Evolutionary conservation across 495 filamentous ascomycete genomes (phyloP).

Genomic region (Penicillium samsonianum): DNA sequence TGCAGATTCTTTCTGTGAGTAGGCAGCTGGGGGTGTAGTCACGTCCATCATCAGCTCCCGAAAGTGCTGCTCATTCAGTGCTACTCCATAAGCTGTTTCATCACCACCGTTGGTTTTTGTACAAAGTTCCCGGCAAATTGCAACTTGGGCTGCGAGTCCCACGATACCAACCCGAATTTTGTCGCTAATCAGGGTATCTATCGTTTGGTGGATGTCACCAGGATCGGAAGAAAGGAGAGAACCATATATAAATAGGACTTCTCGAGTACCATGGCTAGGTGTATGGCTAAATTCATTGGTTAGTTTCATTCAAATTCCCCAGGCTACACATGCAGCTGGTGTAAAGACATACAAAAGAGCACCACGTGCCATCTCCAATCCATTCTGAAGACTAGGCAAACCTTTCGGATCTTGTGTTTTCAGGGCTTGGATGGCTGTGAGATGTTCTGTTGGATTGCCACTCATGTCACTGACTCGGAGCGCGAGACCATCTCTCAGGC

Average conservation of each 20-base stretch:
- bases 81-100: constrained; percentile 75
- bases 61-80: constrained; percentile 85
- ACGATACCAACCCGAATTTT: constrained; percentile 85
- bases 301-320: constrained; percentile 13
- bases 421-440: constrained; percentile 70
- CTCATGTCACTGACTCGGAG: constrained; percentile 82
- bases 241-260: constrained; percentile 89
- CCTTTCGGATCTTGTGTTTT: constrained; percentile 81
- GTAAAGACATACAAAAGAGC: constrained; percentile 69
- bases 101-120: constrained; percentile 78
- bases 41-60: constrained; percentile 82
- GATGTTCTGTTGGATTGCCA: constrained; percentile 87
- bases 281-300: constrained; percentile 62
- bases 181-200: constrained; percentile 70
- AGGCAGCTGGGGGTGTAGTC: constrained; percentile 84
- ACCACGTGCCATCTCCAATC: constrained; percentile 89
- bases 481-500: constrained; percentile 88
- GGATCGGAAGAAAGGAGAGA: constrained; percentile 88
- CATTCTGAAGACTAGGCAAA: constrained; percentile 90
- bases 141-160: constrained; percentile 85
- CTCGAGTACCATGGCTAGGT: constrained; percentile 88
- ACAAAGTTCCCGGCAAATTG: constrained; percentile 90
- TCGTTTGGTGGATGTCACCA: constrained; percentile 92
- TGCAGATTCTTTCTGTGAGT: constrained; percentile 63
- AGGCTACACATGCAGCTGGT: neutral